Conservation (phyloP, 2,329 filamentous ascomycete species). For the Grosmannia huntii region DNA sequence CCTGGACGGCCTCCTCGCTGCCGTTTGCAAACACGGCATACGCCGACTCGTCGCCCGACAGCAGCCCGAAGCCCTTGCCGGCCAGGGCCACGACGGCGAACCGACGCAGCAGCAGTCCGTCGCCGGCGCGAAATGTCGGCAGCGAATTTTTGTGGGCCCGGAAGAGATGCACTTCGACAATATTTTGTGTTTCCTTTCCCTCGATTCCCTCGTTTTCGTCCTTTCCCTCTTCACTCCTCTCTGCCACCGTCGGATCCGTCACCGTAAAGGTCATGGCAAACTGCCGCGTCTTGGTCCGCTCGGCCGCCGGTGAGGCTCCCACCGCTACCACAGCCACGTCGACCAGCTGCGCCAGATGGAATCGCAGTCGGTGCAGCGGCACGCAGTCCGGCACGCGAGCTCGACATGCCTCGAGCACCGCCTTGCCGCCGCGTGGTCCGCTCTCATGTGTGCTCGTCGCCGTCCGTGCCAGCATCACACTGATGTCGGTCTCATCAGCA, state of each 20-base stretch:
- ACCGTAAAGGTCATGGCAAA: constrained; percentile 46
- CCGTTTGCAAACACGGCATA: constrained; percentile 40
- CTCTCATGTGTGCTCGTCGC: neutral
- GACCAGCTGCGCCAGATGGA: constrained; percentile 32
- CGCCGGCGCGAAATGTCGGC: constrained; percentile 40
- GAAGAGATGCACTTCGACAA: constrained; percentile 44
- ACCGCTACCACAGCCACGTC: constrained; percentile 45
- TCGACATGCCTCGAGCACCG: constrained; percentile 24
- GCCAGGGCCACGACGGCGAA: constrained; percentile 42
- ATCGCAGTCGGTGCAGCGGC: constrained; percentile 37
- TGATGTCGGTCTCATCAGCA: constrained; percentile 11
- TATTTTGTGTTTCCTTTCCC: constrained; percentile 24
- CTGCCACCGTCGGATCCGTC: constrained; percentile 29
- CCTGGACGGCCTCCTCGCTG: constrained; percentile 25
- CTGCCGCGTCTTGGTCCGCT: constrained; percentile 43
- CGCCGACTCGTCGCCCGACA: constrained; percentile 40
- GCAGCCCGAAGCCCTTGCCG: constrained; percentile 41
- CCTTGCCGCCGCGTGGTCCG: neutral
- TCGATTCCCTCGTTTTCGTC: neutral
- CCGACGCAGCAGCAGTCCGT: constrained; percentile 44
- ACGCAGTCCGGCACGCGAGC: constrained; percentile 40
- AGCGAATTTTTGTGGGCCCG: constrained; percentile 44
- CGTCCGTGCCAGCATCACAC: constrained; percentile 14
- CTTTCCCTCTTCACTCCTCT: neutral
- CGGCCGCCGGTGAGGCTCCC: constrained; percentile 27